Evolutionary conservation across 2,329 filamentous ascomycete genomes (phyloP).

Genomic region (Magnaporthales sp.): DNA sequence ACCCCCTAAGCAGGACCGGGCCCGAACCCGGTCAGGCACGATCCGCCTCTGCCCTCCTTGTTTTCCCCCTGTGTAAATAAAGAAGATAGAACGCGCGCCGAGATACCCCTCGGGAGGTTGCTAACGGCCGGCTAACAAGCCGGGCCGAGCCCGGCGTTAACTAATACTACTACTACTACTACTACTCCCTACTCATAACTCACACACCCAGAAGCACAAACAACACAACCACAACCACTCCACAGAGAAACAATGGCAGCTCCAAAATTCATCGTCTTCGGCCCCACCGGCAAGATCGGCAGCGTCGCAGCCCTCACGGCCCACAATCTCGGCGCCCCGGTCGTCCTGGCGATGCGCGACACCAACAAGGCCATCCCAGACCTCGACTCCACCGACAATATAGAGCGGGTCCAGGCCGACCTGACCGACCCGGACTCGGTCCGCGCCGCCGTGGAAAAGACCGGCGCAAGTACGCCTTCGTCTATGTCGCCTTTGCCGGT

Average conservation of each 20-base stretch:
- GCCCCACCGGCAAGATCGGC: slow-evolving; percentile 37
- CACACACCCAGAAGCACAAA: too few relatives aligned
- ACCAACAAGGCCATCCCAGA: slow-evolving; percentile 29
- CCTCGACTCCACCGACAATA: slow-evolving; percentile 8
- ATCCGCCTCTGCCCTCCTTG: too few relatives aligned
- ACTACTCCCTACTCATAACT: too few relatives aligned
- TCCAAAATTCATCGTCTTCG: slow-evolving; percentile 35
- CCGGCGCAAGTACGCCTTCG: slow-evolving; percentile 35
- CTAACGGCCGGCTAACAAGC: too few relatives aligned
- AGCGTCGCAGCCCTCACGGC: slow-evolving; percentile 29
- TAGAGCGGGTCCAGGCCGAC: slow-evolving; percentile 24
- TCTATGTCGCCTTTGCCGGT: slow-evolving; percentile 28
- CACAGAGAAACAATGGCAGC: neutral
- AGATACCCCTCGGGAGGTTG: too few relatives aligned
- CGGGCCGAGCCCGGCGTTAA: too few relatives aligned
- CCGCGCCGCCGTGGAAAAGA: slow-evolving; percentile 25
- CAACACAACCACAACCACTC: too few relatives aligned
- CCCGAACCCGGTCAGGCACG: too few relatives aligned
- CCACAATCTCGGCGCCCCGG: slow-evolving; percentile 28
- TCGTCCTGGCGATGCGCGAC: slow-evolving; percentile 39
- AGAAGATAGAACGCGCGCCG: too few relatives aligned
- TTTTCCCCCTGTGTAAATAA: too few relatives aligned
- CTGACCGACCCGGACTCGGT: slow-evolving; percentile 31
- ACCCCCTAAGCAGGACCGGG: too few relatives aligned
- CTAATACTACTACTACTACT: too few relatives aligned